Evolutionary conservation across 2,329 filamentous ascomycete species (phyloP).

Genomic region (Cordyceps militaris): DNA sequence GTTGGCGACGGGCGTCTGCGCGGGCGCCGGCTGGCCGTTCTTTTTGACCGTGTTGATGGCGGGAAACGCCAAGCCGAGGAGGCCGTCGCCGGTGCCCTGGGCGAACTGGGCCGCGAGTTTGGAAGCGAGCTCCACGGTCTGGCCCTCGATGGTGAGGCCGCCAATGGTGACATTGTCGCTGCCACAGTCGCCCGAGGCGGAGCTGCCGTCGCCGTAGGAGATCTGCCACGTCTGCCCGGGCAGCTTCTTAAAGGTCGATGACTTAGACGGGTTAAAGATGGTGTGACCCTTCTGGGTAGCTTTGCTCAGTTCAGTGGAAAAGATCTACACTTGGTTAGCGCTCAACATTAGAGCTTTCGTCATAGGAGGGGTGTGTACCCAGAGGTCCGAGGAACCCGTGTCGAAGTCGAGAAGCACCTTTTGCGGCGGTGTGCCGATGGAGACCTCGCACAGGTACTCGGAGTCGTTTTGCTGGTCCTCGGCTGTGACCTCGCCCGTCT

Average conservation of each 20-base stretch:
- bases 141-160: slow-evolving; percentile 32
- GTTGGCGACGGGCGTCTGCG: slow-evolving; percentile 38
- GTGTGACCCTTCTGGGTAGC: slow-evolving; percentile 28
- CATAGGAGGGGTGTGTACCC: slow-evolving; percentile 18
- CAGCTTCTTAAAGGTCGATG: slow-evolving; percentile 31
- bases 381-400: slow-evolving; percentile 35
- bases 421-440: slow-evolving; percentile 27
- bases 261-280: slow-evolving; percentile 31
- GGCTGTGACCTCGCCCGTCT: slow-evolving; percentile 8
- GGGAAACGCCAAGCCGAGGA: slow-evolving; percentile 31
- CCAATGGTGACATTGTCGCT: slow-evolving; percentile 36
- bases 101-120: slow-evolving; percentile 36
- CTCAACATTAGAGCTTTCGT: background rate
- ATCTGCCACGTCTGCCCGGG: slow-evolving; percentile 34
- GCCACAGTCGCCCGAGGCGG: slow-evolving; percentile 38
- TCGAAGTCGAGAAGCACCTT: slow-evolving; percentile 35
- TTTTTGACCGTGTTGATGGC: slow-evolving; percentile 33
- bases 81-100: slow-evolving; percentile 33
- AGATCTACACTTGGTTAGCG: slow-evolving; percentile 12
- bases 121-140: slow-evolving; percentile 38
- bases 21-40: slow-evolving; percentile 22
- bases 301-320: slow-evolving; percentile 23
- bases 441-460: slow-evolving; percentile 9
- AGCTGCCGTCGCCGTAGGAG: slow-evolving; percentile 37
- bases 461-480: slow-evolving; percentile 10